These are phyloP conservation scores for Eucalyptus erythrocorys DNA, from an alignment of 345 rosid genomes.

Conservation along the genomic window DNA sequence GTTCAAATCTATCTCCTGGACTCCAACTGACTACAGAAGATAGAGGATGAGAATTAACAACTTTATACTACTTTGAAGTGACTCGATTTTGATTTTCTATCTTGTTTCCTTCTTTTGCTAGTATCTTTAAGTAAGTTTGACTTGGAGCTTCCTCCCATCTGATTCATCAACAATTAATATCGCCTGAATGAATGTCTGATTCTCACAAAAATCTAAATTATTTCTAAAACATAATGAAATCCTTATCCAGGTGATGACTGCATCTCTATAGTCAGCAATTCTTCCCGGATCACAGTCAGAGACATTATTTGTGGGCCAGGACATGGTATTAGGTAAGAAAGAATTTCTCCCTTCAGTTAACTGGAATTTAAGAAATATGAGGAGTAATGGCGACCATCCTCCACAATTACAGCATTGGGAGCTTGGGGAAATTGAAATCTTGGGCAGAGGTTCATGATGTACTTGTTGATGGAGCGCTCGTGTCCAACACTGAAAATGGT, in stretches of 20 bases:
- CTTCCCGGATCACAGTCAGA: conserved; percentile 54
- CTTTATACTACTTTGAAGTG: not conserved
- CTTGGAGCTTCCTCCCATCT: not conserved
- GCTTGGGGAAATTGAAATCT: conserved; percentile 72
- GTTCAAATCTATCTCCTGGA: not conserved
- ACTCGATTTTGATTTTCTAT: not conserved
- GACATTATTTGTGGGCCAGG: conserved; percentile 88
- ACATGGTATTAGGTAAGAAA: conserved; percentile 78
- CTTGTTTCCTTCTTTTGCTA: not conserved
- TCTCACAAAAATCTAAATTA: not conserved
- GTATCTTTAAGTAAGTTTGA: not conserved
- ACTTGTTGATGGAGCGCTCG: conserved; percentile 41
- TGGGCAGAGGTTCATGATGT: conserved; percentile 44
- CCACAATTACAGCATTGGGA: conserved; percentile 48
- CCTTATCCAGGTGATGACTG: conserved; percentile 80
- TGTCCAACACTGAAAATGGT: conserved; percentile 68
- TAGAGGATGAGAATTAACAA: not conserved
- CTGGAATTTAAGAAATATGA: not conserved
- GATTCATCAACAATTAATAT: not conserved
- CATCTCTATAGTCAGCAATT: conserved; percentile 71
- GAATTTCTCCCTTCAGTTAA: not conserved
- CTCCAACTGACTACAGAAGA: not conserved
- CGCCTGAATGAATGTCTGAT: not conserved
- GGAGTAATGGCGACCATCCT: not conserved
- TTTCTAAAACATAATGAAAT: not conserved